phyloP scores from a whole-genome alignment of 768 basidiomycete species.

The Leccinum longicurvipes region DNA sequence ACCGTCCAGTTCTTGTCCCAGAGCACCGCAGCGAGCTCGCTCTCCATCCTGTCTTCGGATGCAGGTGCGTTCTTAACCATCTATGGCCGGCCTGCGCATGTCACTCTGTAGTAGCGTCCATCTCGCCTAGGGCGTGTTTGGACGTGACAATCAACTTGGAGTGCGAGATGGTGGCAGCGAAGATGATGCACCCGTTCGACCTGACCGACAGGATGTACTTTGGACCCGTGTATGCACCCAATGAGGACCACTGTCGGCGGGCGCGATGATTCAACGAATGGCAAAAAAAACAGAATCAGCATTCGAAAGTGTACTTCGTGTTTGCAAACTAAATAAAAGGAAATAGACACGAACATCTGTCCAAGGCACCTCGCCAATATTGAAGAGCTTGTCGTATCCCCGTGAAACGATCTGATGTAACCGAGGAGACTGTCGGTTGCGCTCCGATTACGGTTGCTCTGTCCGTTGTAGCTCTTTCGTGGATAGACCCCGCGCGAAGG shows the following conservation, averaged over 20 bases:
- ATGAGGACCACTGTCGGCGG: constrained; percentile 61
- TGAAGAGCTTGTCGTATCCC: constrained; percentile 99
- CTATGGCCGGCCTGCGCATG: constrained; percentile 82
- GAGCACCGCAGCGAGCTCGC: constrained; percentile 66
- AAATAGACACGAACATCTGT: constrained; percentile 62
- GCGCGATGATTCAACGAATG: not conserved
- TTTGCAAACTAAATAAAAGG: not conserved
- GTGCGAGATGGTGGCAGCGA: constrained; percentile 80
- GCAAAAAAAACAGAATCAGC: not conserved
- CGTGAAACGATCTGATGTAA: constrained; percentile 70
- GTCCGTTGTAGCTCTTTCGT: constrained; percentile 46
- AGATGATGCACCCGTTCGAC: constrained; percentile 96
- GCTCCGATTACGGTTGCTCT: constrained; percentile 16
- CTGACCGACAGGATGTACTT: constrained; percentile 86
- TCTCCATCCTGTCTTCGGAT: constrained; percentile 62
- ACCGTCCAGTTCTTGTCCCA: constrained; percentile 88
- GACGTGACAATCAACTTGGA: constrained; percentile 80
- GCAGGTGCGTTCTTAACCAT: constrained; percentile 69
- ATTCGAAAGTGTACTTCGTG: not conserved
- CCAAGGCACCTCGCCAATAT: constrained; percentile 95
- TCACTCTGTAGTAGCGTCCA: constrained; percentile 41
- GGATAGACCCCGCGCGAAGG: constrained; percentile 91
- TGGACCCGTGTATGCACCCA: constrained; percentile 63
- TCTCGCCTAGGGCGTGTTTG: constrained; percentile 82
- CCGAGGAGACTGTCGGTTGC: constrained; percentile 28